phyloP scores from a whole-genome alignment of 2,329 filamentous ascomycete species.

The Fusarium sp. region DNA sequence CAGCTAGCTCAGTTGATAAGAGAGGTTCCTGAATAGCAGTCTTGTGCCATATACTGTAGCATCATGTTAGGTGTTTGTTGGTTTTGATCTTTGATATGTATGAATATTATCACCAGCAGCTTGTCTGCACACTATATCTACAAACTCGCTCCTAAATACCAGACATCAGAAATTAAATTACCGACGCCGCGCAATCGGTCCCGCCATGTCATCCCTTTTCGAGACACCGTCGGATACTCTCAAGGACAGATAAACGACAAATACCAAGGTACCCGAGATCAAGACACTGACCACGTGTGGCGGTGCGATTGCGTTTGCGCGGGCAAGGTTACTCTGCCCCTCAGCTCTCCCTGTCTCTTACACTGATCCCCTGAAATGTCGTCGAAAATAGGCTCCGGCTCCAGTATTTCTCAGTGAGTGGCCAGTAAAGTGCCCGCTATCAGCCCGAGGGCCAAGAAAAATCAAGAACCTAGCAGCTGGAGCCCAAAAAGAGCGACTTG shows the following conservation, averaged over 20 bases:
- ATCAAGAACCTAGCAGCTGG: constrained; percentile 28
- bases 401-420: constrained; percentile 38
- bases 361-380: constrained; percentile 34
- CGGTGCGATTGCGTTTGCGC: constrained; percentile 33
- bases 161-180: not conserved
- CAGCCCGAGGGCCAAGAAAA: constrained; percentile 43
- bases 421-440: constrained; percentile 34
- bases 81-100: not conserved
- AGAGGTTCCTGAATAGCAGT: not conserved
- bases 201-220: constrained; percentile 1
- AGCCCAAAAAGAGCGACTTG: constrained; percentile 34
- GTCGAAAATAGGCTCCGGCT: constrained; percentile 40
- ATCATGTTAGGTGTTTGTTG: not conserved
- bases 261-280: constrained; percentile 23
- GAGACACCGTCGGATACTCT: not conserved
- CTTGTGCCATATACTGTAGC: not conserved
- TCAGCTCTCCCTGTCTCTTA: constrained; percentile 23
- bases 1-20: constrained; percentile 4
- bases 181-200: not conserved
- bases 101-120: not conserved
- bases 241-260: constrained; percentile 9
- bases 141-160: not conserved
- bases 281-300: constrained; percentile 26
- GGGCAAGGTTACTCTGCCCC: constrained; percentile 19
- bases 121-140: no score